A percentile compares a stretch with the other conserved stretches of the same genome.
Conservation (phyloP, 495 filamentous ascomycete species). For the Talaromyces nanjingensis region DNA sequence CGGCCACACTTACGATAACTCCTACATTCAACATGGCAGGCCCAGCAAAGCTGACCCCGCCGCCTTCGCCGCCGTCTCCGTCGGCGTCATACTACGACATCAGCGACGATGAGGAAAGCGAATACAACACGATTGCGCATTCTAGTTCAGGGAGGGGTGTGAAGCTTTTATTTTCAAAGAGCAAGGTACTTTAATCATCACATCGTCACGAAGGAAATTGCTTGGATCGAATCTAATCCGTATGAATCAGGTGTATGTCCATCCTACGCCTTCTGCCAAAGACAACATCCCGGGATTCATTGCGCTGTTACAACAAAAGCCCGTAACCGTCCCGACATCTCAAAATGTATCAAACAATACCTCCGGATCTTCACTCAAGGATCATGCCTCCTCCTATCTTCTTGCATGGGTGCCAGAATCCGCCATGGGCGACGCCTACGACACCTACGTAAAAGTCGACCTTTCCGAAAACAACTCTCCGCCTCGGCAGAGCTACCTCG, state of each 20-base stretch:
- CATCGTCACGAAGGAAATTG: too few relatives aligned
- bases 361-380: slow-evolving; percentile 41
- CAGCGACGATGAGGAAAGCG: slow-evolving; percentile 92
- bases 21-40: slow-evolving; percentile 3
- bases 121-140: slow-evolving; percentile 93
- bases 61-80: slow-evolving; percentile 59
- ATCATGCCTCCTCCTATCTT: slow-evolving; percentile 58
- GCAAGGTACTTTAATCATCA: slow-evolving; percentile 55
- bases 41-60: slow-evolving; percentile 31
- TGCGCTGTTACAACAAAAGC: slow-evolving; percentile 88
- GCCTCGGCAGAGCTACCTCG: slow-evolving; percentile 81
- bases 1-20: neutral
- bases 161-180: slow-evolving; percentile 94
- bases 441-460: slow-evolving; percentile 93
- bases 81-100: slow-evolving; percentile 91
- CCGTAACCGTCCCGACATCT: slow-evolving; percentile 19
- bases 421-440: slow-evolving; percentile 75
- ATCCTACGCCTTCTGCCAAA: slow-evolving; percentile 85
- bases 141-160: slow-evolving; percentile 73
- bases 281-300: slow-evolving; percentile 98
- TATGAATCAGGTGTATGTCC: slow-evolving; percentile 75
- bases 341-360: slow-evolving; percentile 24
- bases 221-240: neutral
- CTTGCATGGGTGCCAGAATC: slow-evolving; percentile 94
- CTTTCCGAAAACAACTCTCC: slow-evolving; percentile 71